Evolutionary conservation across 352 stramenopile species (phyloP).

Genomic region (Pythium volutum): DNA sequence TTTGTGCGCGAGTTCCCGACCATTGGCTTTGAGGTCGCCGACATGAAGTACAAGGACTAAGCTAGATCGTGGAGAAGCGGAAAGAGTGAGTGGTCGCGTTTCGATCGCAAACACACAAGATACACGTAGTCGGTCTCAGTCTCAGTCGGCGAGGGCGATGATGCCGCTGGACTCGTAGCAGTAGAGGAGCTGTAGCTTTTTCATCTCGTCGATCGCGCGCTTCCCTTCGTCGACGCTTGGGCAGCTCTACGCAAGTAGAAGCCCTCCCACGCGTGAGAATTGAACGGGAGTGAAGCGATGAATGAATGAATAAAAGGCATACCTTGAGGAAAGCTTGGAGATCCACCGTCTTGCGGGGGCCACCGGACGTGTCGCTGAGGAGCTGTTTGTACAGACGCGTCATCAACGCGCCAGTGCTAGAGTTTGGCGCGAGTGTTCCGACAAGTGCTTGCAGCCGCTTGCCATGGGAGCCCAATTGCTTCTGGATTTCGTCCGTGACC

Average conservation of each 20-base stretch:
- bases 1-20: constrained; percentile 96
- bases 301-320: background rate
- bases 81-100: background rate
- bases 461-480: constrained; percentile 54
- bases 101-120: no score
- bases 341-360: constrained; percentile 55
- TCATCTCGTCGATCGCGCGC: constrained; percentile 66
- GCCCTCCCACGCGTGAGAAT: constrained; percentile 23
- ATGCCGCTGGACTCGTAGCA: constrained; percentile 79
- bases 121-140: no score
- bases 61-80: background rate
- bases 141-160: constrained; percentile 62
- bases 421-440: constrained; percentile 51
- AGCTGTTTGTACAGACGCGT: constrained; percentile 72
- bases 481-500: constrained; percentile 42
- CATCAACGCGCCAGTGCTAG: constrained; percentile 69
- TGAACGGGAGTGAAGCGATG: constrained; percentile 17
- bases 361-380: constrained; percentile 20
- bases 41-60: constrained; percentile 90
- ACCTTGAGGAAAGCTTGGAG: constrained; percentile 60
- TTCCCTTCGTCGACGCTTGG: constrained; percentile 70
- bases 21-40: constrained; percentile 94
- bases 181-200: constrained; percentile 79
- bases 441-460: constrained; percentile 63
- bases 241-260: constrained; percentile 44